Evolutionary conservation across 192 early-diverging fungal genomes (phyloP).

Genomic region (Cladochytrium replicatum): DNA sequence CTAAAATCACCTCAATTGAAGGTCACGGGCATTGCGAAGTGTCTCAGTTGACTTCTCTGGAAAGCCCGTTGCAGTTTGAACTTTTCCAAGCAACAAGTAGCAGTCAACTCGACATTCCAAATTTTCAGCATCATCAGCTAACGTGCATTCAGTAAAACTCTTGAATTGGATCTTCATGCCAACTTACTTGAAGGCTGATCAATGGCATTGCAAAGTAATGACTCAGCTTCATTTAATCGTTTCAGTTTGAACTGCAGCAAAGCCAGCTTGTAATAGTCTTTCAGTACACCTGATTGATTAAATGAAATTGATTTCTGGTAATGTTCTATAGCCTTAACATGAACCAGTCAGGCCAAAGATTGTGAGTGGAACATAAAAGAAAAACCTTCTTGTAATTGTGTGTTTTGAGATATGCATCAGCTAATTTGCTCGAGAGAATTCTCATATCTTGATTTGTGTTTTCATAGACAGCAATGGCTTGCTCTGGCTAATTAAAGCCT

Average conservation of each 20-base stretch:
- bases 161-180: neutral
- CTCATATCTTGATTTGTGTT: constrained; percentile 25
- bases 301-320: too few relatives aligned
- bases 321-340: too few relatives aligned
- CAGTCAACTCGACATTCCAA: constrained; percentile 24
- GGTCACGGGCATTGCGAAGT: constrained; percentile 22
- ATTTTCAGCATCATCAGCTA: constrained; percentile 20
- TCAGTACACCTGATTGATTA: too few relatives aligned
- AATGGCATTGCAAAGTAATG: constrained; percentile 22
- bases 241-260: constrained; percentile 33
- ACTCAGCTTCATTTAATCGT: constrained; percentile 30
- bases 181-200: constrained; percentile 17
- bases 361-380: too few relatives aligned
- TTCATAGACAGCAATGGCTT: constrained; percentile 45
- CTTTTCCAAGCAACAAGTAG: constrained; percentile 23
- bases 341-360: too few relatives aligned
- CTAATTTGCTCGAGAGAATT: constrained; percentile 34
- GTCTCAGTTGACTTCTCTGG: constrained; percentile 19
- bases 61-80: neutral
- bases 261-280: constrained; percentile 32
- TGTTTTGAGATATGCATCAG: constrained; percentile 34
- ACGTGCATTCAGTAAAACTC: too few relatives aligned
- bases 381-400: constrained; percentile 39
- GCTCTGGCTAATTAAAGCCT: constrained; percentile 21
- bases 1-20: constrained; percentile 19